A percentile compares a stretch with the other conserved stretches of the same genome.
Evolutionary conservation across 768 basidiomycete species (phyloP).

Genomic region (Cyathus striatus): DNA sequence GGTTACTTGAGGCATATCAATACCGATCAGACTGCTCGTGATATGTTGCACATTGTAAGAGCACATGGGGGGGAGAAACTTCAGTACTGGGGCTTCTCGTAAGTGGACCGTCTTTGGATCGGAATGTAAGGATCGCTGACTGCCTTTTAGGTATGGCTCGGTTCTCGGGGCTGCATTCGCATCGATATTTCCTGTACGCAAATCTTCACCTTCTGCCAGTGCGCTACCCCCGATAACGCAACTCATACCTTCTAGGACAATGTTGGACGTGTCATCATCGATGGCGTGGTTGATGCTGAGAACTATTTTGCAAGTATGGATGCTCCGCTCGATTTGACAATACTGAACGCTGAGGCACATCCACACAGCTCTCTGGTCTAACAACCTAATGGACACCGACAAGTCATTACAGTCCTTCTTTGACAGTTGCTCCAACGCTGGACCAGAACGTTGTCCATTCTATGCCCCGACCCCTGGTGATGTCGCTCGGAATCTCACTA

Average conservation of each 20-base stretch:
- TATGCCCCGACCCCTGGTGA: slow-evolving; percentile 27
- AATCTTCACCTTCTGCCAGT: background rate
- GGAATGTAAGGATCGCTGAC: background rate
- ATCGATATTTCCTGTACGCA: slow-evolving; percentile 19
- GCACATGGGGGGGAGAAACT: slow-evolving; percentile 25
- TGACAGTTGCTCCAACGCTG: slow-evolving; percentile 29
- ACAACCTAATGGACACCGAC: slow-evolving; percentile 30
- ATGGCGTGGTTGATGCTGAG: slow-evolving; percentile 35
- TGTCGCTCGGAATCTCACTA: slow-evolving; percentile 28
- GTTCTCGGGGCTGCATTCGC: slow-evolving; percentile 22
- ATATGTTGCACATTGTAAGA: slow-evolving; percentile 29
- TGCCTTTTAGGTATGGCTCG: slow-evolving; percentile 16
- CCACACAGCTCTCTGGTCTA: slow-evolving; percentile 25
- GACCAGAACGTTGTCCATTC: slow-evolving; percentile 29
- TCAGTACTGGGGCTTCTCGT: slow-evolving; percentile 24
- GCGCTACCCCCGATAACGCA: too few species aligned
- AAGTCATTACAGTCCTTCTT: slow-evolving; percentile 30
- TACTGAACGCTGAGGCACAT: too few species aligned
- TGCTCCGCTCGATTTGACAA: too few species aligned
- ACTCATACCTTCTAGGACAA: slow-evolving; percentile 22
- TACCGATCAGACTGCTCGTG: slow-evolving; percentile 29
- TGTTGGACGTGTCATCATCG: slow-evolving; percentile 30
- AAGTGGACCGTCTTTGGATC: slow-evolving; percentile 6
- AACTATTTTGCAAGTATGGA: slow-evolving; percentile 30
- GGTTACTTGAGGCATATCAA: slow-evolving; percentile 24